Base-by-base conservation (phyloP, 2,329 filamentous ascomycete genomes). In the Trichophyton benhamiae region DNA sequence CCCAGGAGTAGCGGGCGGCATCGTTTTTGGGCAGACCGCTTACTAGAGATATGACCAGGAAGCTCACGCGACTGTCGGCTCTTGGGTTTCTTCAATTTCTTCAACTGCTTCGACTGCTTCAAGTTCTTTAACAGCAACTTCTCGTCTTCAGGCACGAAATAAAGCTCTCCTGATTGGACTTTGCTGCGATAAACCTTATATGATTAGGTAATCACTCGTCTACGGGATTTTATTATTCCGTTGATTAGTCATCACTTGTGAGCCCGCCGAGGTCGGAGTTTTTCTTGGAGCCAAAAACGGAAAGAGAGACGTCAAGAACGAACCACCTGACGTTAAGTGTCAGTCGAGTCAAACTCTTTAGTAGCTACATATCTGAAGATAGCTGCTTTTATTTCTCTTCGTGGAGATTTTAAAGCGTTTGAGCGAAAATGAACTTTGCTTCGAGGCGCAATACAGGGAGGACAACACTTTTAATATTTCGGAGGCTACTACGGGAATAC, bases 121-220 rank as follows among this genome's bases (percentile, higher is more conserved):
- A 20, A 20, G 6, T 53, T 20, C 22, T 13, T 15, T 25, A 27
- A 6, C 27, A 7, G 27, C 27, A 13, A 38, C 33, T 38, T 38
- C 33, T 11, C 33, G 2, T 55, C n/a, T 52, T 30, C 20, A 11
- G 11, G 25, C 46, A 3, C 17, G 52, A 55, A 55, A 33, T 55
- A 15, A 55, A 55, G 52, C 52, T 55, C 25, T n/a, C 17, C n/a
- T 36, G 27, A 55, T 55, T 55, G 52, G 25, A 55, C 48, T 53
- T 30, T 33, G 8, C 11, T 4, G 11, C 1, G 9, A 38, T 13
- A 17, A n/a, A 44, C n/a, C n/a, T 44, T 38, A 7, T 5, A n/a
- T n/a, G 30, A 25, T 33, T 33, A 55, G n/a, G 27, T 27, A 36
- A 33, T 38, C 33, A 38, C 9, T 15, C 11, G 17, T 20, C 0